Base-by-base conservation (phyloP, 495 filamentous ascomycete species). In the Amphirosellinia nigrospora region DNA sequence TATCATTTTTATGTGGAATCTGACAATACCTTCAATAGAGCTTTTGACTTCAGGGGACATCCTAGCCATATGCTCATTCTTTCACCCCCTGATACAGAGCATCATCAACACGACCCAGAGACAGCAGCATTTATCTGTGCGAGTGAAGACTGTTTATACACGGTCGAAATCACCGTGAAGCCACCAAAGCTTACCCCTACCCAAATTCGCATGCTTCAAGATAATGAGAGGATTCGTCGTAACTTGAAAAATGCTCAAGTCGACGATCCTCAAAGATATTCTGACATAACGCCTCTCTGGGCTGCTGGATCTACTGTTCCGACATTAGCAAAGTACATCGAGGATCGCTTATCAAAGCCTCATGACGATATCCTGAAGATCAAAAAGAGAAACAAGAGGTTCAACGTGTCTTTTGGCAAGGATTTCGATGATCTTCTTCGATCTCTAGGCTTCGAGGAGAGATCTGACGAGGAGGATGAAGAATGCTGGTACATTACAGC, bases 301-400 rank as follows among this genome's bases (percentile, higher is more conserved):
- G 81, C 83, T 6, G 80, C 86, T 7, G 84, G 83, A 5, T 82
- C 89, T 0, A 64, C 68, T 5, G 21, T 70, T 36, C 36, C 68
- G 15, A 55, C 50, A 9, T 26, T 70, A 19, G 46, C 50, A 11
- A 55, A 58, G 21, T 70, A 70, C 50, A 70, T 70, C 7, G 59
- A 70, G 19, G 68, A 70, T 45, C 68, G 68, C 13, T 50, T 70
- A 13, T 11, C 45, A 32, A 64, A 64, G 23, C 68, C 59, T 34
- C n/a, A 2, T 16, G 48, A 34, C 0, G 34, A 70, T 15, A 38
- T 70, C 8, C 81, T 82, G 43, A 89, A 87, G 75, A 92, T 95
- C 65, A 86, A 88, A 4, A 83, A 85, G 16, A 79, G 86, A 9
- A 94, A 94, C 79, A 94, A 93, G 77, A 86, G 85, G 19, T 96